Evolutionary conservation across 2,329 filamentous ascomycete genomes (phyloP).

Genomic region (Aspergillus sp.): DNA sequence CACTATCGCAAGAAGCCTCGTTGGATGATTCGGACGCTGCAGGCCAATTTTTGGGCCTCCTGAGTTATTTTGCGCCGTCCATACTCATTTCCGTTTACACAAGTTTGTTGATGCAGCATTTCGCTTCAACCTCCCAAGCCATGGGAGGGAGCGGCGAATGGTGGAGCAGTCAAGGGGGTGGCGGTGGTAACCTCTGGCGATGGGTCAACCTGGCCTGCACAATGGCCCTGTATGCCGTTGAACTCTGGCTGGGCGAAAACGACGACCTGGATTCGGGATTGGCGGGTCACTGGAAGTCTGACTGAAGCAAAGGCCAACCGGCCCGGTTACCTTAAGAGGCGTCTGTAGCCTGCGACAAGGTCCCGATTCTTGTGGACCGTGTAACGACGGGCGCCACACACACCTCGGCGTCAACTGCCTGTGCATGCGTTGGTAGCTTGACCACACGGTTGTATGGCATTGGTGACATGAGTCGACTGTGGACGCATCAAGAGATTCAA

Average conservation of each 20-base stretch:
- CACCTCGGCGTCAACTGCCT: not conserved
- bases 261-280: constrained; percentile 70
- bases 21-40: constrained; percentile 84
- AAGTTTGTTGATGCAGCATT: constrained; percentile 91
- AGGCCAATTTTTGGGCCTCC: constrained; percentile 73
- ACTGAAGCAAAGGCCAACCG: constrained; percentile 53
- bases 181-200: constrained; percentile 82
- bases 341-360: not conserved
- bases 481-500: no score
- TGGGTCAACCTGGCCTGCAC: constrained; percentile 92
- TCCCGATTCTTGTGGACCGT: not conserved
- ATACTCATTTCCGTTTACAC: constrained; percentile 97
- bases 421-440: not conserved
- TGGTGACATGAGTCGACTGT: not conserved
- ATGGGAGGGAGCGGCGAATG: constrained; percentile 66
- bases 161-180: constrained; percentile 83
- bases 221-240: constrained; percentile 85
- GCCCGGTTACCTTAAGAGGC: not conserved
- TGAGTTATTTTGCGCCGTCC: constrained; percentile 92
- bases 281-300: constrained; percentile 87
- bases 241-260: constrained; percentile 76
- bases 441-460: not conserved
- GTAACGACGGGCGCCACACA: not conserved
- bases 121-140: constrained; percentile 66
- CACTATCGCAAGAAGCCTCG: constrained; percentile 78